These are phyloP conservation scores for Microascus cirrosus DNA, from an alignment of 2,329 filamentous ascomycete species.

Conservation along the genomic window DNA sequence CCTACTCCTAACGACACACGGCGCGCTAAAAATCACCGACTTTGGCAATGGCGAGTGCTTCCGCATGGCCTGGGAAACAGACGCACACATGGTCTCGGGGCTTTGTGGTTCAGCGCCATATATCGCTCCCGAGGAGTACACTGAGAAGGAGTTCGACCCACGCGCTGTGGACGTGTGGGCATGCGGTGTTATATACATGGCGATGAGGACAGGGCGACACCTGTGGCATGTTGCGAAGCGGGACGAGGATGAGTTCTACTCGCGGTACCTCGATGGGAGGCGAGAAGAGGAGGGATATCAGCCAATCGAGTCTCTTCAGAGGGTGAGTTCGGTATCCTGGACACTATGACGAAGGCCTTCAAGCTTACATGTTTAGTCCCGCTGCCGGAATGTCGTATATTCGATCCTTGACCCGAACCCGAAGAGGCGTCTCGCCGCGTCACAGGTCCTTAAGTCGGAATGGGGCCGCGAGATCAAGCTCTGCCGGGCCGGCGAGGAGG, in stretches of 20 bases:
- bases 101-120: constrained; percentile 95
- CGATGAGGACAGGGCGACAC: constrained; percentile 92
- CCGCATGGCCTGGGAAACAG: constrained; percentile 98
- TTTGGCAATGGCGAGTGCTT: constrained; percentile 99
- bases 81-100: constrained; percentile 95
- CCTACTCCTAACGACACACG: constrained; percentile 81
- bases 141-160: constrained; percentile 90
- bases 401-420: constrained; percentile 96
- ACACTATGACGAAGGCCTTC: neutral
- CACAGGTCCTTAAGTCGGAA: constrained; percentile 94
- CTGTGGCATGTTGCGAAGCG: constrained; percentile 95
- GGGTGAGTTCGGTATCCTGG: constrained; percentile 49
- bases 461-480: constrained; percentile 97
- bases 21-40: constrained; percentile 92
- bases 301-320: constrained; percentile 88
- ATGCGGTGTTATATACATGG: constrained; percentile 98
- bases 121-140: constrained; percentile 94
- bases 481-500: constrained; percentile 93
- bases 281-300: constrained; percentile 92
- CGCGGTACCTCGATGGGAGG: constrained; percentile 83
- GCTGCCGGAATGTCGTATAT: constrained; percentile 97
- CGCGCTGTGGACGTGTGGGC: constrained; percentile 98
- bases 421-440: constrained; percentile 81
- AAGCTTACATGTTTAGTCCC: constrained; percentile 48
- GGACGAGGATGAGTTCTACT: constrained; percentile 87